Evolutionary conservation across 2,329 filamentous ascomycete species (phyloP).

Genomic region (Zymoseptoria passerinii): DNA sequence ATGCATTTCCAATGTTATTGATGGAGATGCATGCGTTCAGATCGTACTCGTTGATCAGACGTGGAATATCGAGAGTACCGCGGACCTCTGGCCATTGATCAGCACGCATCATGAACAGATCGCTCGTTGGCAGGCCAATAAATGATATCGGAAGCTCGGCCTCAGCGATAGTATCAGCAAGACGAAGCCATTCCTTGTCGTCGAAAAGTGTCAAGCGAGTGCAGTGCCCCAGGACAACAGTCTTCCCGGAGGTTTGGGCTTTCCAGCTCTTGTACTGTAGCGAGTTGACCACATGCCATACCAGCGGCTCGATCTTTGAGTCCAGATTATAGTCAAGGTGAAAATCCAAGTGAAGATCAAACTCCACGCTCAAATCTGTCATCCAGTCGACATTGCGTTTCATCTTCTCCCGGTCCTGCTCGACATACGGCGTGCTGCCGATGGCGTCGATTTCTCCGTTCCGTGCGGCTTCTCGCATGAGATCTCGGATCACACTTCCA

Average conservation of each 20-base stretch:
- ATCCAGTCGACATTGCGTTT: slow-evolving; percentile 57
- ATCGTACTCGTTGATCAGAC: slow-evolving; percentile 51
- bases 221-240: slow-evolving; percentile 59
- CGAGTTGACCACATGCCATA: slow-evolving; percentile 47
- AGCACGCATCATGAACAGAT: slow-evolving; percentile 62
- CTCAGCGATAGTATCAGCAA: slow-evolving; percentile 42
- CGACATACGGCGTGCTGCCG: slow-evolving; percentile 64
- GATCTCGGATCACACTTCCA: slow-evolving; percentile 41
- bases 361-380: slow-evolving; percentile 44
- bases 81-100: slow-evolving; percentile 30
- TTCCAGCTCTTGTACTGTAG: slow-evolving; percentile 47
- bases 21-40: slow-evolving; percentile 55
- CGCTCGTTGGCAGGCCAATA: slow-evolving; percentile 61
- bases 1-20: slow-evolving; percentile 68
- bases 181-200: slow-evolving; percentile 40
- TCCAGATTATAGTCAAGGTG: slow-evolving; percentile 65
- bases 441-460: slow-evolving; percentile 48
- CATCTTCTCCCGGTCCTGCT: slow-evolving; percentile 42
- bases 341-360: slow-evolving; percentile 55
- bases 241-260: slow-evolving; percentile 34
- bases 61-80: slow-evolving; percentile 54
- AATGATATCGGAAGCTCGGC: slow-evolving; percentile 53
- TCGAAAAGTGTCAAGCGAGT: slow-evolving; percentile 54
- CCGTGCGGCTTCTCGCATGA: slow-evolving; percentile 42
- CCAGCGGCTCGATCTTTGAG: slow-evolving; percentile 39